Evolutionary conservation across 2,329 filamentous ascomycete species (phyloP).

Genomic region (Furcasterigmium sp.): DNA sequence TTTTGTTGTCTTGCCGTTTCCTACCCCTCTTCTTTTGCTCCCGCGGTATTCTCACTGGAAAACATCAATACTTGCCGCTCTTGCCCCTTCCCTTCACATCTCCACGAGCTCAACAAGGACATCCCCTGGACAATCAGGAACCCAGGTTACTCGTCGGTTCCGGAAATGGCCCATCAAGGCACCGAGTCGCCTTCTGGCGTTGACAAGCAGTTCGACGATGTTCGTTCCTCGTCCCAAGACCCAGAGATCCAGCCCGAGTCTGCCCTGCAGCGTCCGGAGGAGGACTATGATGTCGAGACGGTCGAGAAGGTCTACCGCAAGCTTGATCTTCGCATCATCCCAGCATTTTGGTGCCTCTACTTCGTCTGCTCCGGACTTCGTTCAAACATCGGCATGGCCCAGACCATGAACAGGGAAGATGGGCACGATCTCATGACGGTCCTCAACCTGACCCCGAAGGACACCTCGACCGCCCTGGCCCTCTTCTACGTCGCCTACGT

Average conservation of each 20-base stretch:
- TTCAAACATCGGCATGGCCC: conserved; percentile 87
- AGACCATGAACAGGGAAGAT: conserved; percentile 76
- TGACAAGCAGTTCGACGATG: conserved; percentile 18
- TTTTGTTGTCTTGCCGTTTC: no score
- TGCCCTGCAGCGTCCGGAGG: conserved; percentile 11
- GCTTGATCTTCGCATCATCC: conserved; percentile 55
- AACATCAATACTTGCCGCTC: no score
- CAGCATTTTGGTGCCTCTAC: conserved; percentile 84
- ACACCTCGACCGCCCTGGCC: conserved; percentile 78
- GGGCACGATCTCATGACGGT: conserved; percentile 71
- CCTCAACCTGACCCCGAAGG: conserved; percentile 64
- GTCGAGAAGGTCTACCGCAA: conserved; percentile 54
- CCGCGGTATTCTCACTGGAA: no score
- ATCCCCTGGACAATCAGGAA: no score
- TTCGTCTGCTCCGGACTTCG: conserved; percentile 89
- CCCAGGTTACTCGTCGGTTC: no score
- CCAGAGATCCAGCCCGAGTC: conserved; percentile 13
- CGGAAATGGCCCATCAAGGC: conserved; percentile 37
- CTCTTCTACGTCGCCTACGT: conserved; percentile 93
- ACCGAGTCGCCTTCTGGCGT: conserved; percentile 24
- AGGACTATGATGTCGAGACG: conserved; percentile 43
- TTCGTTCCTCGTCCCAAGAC: conserved; percentile 4
- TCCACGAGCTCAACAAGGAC: no score
- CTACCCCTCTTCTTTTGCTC: no score
- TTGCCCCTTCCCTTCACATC: not conserved